Percentiles rank a stretch among this genome's conserved stretches.
These are phyloP conservation scores for Trametopsis cervina DNA, from an alignment of 768 basidiomycete species.

Conservation along the genomic window DNA sequence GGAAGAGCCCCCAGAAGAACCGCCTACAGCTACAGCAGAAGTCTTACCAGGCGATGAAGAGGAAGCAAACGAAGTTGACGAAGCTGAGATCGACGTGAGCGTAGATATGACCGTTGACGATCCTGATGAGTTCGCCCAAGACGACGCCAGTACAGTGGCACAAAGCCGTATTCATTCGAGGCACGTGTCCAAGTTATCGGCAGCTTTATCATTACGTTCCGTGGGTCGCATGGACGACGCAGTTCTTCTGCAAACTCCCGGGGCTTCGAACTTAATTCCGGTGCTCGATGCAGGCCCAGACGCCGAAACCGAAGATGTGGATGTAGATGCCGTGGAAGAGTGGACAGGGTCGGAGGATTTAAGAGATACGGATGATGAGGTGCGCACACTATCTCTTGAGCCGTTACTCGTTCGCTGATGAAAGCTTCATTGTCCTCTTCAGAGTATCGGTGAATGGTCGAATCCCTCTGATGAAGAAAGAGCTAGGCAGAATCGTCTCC, in stretches of 20 bases:
- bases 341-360: slow-evolving; percentile 84
- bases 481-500: slow-evolving; percentile 58
- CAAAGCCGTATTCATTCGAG: slow-evolving; percentile 57
- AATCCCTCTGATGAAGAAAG: slow-evolving; percentile 89
- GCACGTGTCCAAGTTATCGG: slow-evolving; percentile 60
- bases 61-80: slow-evolving; percentile 17
- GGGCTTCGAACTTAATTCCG: slow-evolving; percentile 15
- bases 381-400: slow-evolving; percentile 26
- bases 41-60: slow-evolving; percentile 26
- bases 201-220: slow-evolving; percentile 59
- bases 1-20: slow-evolving; percentile 56
- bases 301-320: slow-evolving; percentile 29
- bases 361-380: slow-evolving; percentile 62
- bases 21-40: slow-evolving; percentile 13
- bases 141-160: slow-evolving; percentile 38
- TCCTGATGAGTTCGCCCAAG: slow-evolving; percentile 23
- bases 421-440: slow-evolving; percentile 18
- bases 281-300: slow-evolving; percentile 26
- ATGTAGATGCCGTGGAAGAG: slow-evolving; percentile 47
- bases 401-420: slow-evolving; percentile 10
- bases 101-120: slow-evolving; percentile 5
- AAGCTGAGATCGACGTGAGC: slow-evolving; percentile 20
- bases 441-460: slow-evolving; percentile 87
- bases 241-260: neutral
- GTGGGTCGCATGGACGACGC: slow-evolving; percentile 39